A percentile compares a stretch with the other conserved stretches of the same genome.
Conservation (phyloP, 208 protist genomes). For the Trypanosoma mega region DNA sequence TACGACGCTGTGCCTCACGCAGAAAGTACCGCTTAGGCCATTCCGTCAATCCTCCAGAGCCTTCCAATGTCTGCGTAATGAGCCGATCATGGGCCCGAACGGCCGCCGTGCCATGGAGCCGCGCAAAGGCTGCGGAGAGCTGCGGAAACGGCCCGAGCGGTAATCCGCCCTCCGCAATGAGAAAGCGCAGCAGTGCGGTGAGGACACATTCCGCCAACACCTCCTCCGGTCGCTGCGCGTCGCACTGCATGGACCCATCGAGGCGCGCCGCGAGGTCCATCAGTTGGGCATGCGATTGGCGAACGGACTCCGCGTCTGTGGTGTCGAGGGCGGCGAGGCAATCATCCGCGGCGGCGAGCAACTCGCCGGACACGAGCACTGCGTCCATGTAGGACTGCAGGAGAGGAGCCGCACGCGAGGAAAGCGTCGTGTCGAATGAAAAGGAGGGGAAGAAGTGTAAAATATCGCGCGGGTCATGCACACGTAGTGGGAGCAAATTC, state of each 20-base stretch:
- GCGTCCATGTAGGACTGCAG: constrained; percentile 58
- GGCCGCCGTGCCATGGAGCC: constrained; percentile 23
- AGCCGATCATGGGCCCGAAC: constrained; percentile 55
- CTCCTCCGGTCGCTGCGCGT: constrained; percentile 7
- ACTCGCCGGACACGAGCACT: constrained; percentile 34
- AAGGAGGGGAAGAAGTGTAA: constrained; percentile 33
- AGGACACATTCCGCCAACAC: constrained; percentile 44
- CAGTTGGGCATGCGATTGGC: constrained; percentile 42
- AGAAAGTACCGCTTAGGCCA: constrained; percentile 51
- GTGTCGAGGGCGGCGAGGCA: constrained; percentile 49
- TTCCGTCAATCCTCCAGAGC: not conserved
- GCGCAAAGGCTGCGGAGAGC: constrained; percentile 32
- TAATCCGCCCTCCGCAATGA: constrained; percentile 66
- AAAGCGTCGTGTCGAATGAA: constrained; percentile 7
- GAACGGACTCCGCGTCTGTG: constrained; percentile 42
- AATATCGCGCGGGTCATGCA: constrained; percentile 53
- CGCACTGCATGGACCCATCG: constrained; percentile 41
- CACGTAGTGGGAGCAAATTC: constrained; percentile 8
- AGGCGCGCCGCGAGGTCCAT: constrained; percentile 54
- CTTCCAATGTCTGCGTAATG: constrained; percentile 38
- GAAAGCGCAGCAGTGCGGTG: constrained; percentile 60
- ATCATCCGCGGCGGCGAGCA: constrained; percentile 46
- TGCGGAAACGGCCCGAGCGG: constrained; percentile 62
- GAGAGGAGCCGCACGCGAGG: too few relatives aligned
- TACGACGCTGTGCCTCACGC: constrained; percentile 46